Base-by-base conservation (phyloP, 192 early-diverging fungal genomes). In the Geranomyces michiganensis region DNA sequence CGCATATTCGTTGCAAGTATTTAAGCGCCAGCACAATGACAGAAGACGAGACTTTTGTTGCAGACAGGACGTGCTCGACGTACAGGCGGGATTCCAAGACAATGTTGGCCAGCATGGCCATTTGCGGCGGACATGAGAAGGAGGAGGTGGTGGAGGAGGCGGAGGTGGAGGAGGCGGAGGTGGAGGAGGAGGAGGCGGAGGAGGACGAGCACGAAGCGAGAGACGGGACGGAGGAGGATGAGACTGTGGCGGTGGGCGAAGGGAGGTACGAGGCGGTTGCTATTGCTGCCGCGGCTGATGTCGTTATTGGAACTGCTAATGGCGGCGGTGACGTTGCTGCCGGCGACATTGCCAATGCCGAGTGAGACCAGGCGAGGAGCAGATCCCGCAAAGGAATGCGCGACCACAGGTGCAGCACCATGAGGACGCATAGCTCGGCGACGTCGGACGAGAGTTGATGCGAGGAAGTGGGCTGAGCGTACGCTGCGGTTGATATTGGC, bases 1-100 rank as follows among this genome's bases (percentile, higher is more conserved):
- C 19, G n/a, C 36, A 33, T n/a, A 72, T 46, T 3, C 70, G 70
- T 27, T 62, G 48, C 0, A 72, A 61, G 36, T 72, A 72, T 12
- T 72, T 64, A 6, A 72, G 49, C 21, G 70, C 70, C 8, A 72
- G 62, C n/a, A 72, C 70, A 32, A 72, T 60, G 44, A 72, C 62
- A 6, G 70, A 27, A 8, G 70, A 72, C n/a, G 70, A 72, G 44
- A 72, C 62, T 55, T 64, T 62, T 19, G 70, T 72, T n/a, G 70
- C 33, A 44, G 46, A 48, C 12, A 72, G 49, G 36, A 72, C 24
- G 10, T 36, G 48, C 32, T 62, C 48, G 0, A 72, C 62, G 22
- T 33, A 64, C 9, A 21, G 19, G 24, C 70, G 60, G 32, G 64
- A 62, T 33, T 44, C 14, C 17, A 36, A 12, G 62, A 64, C 43